A percentile compares a stretch with the other conserved stretches of the same genome.
Conservation (phyloP, 768 basidiomycete species). For the Brasilioporus rufonigricans region DNA sequence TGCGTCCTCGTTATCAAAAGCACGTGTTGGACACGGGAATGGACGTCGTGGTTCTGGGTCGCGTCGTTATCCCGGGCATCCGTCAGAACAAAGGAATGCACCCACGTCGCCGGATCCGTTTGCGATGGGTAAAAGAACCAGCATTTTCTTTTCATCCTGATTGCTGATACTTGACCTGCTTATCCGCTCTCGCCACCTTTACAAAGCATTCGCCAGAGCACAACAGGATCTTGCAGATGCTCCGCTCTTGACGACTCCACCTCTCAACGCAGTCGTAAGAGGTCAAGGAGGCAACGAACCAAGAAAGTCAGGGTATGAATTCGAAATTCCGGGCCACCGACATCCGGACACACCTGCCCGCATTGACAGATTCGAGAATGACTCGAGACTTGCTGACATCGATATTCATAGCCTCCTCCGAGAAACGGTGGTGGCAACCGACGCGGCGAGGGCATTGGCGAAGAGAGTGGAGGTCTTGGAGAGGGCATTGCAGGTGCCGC, state of each 20-base stretch:
- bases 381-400: neutral
- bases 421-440: slow-evolving; percentile 17
- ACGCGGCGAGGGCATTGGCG: slow-evolving; percentile 13
- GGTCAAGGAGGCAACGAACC: neutral
- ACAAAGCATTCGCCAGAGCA: slow-evolving; percentile 23
- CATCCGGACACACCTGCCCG: slow-evolving; percentile 13
- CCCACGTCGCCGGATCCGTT: slow-evolving; percentile 18
- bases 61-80: slow-evolving; percentile 4
- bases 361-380: slow-evolving; percentile 1
- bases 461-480: slow-evolving; percentile 28
- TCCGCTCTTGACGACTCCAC: neutral
- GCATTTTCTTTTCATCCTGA: too few relatives aligned
- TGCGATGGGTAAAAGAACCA: slow-evolving; percentile 16
- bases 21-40: slow-evolving; percentile 4
- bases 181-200: neutral
- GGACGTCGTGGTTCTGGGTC: slow-evolving; percentile 12
- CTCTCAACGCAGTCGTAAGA: neutral
- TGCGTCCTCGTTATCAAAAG: too few relatives aligned
- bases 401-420: slow-evolving; percentile 13
- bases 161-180: neutral
- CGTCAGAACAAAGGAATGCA: slow-evolving; percentile 1
- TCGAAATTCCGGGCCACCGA: neutral
- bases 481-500: slow-evolving; percentile 10
- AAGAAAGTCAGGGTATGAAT: neutral
- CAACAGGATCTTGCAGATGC: slow-evolving; percentile 1